These are phyloP conservation scores for Mucuna pruriens DNA, from an alignment of 306 rosid genomes.

Conservation along the genomic window DNA sequence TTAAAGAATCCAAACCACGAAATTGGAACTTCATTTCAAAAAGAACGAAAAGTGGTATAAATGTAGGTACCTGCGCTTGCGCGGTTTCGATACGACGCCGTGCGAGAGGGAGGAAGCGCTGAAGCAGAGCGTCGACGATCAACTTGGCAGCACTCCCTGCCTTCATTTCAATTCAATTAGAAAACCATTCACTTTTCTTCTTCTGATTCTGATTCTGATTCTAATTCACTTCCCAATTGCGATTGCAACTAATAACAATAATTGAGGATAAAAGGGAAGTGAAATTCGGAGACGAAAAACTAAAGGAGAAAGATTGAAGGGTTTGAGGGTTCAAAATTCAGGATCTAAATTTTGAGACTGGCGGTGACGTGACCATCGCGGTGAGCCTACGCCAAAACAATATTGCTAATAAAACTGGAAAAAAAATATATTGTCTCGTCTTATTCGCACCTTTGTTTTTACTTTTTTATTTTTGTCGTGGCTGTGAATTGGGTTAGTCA, in stretches of 20 bases:
- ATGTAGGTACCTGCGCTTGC: slow-evolving; percentile 77
- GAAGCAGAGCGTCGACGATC: slow-evolving; percentile 96
- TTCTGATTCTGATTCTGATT: background rate
- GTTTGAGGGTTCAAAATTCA: background rate
- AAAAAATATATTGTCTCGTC: too few species aligned
- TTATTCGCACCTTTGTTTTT: too few species aligned
- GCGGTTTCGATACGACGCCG: slow-evolving; percentile 99
- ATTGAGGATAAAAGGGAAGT: background rate
- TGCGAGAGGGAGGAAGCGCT: slow-evolving; percentile 98
- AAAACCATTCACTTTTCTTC: slow-evolving; percentile 12
- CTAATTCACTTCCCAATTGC: background rate
- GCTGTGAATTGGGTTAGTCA: too few species aligned
- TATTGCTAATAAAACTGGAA: background rate
- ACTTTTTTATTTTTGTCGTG: too few species aligned
- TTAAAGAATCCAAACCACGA: background rate
- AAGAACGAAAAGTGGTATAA: background rate
- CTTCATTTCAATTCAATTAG: slow-evolving; percentile 58
- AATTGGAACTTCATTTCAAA: background rate
- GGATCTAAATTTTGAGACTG: background rate
- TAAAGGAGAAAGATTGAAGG: background rate
- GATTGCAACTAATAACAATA: background rate
- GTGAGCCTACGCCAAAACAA: background rate
- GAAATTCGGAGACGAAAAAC: background rate
- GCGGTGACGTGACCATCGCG: background rate
- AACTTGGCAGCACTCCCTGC: slow-evolving; percentile 97